A percentile compares a stretch with the other conserved stretches of the same genome.
Conservation (phyloP, 345 rosid genomes). For the Hypericum androsaemum region DNA sequence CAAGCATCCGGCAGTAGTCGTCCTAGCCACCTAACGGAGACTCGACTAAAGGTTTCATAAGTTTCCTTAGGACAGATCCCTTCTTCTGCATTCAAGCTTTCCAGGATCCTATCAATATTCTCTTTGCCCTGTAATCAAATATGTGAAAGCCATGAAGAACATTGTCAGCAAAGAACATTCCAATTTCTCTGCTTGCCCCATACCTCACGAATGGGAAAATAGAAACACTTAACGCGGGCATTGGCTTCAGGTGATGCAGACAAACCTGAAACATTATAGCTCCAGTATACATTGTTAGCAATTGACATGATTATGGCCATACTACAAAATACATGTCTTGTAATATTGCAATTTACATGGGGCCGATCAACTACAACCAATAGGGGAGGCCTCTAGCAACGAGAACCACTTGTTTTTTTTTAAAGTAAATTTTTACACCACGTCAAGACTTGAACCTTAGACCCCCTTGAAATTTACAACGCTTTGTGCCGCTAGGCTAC, state of each 20-base stretch:
- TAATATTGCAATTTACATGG: not conserved
- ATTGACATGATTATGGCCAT: not conserved
- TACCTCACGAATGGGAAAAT: conserved; percentile 62
- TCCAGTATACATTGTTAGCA: not conserved
- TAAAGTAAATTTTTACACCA: too few relatives aligned
- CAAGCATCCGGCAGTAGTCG: conserved; percentile 79
- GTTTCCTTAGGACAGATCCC: conserved; percentile 35
- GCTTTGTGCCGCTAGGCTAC: too few relatives aligned
- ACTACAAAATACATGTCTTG: not conserved
- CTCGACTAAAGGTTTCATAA: conserved; percentile 42
- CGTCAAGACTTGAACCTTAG: too few relatives aligned
- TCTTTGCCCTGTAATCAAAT: conserved; percentile 51
- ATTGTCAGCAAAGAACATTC: not conserved
- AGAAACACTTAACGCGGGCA: conserved; percentile 59
- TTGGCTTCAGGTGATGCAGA: conserved; percentile 34
- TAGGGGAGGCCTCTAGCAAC: too few relatives aligned
- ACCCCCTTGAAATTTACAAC: too few relatives aligned
- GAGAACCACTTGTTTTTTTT: too few relatives aligned
- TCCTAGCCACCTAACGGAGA: conserved; percentile 63
- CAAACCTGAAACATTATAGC: conserved; percentile 26
- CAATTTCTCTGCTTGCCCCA: not conserved
- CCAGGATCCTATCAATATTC: conserved; percentile 44
- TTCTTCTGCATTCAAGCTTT: conserved; percentile 34
- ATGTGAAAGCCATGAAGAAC: not conserved
- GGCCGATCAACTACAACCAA: too few relatives aligned